These are phyloP conservation scores for Candida xyloterini DNA, from an alignment of 805 yeast species.

Conservation along the genomic window DNA sequence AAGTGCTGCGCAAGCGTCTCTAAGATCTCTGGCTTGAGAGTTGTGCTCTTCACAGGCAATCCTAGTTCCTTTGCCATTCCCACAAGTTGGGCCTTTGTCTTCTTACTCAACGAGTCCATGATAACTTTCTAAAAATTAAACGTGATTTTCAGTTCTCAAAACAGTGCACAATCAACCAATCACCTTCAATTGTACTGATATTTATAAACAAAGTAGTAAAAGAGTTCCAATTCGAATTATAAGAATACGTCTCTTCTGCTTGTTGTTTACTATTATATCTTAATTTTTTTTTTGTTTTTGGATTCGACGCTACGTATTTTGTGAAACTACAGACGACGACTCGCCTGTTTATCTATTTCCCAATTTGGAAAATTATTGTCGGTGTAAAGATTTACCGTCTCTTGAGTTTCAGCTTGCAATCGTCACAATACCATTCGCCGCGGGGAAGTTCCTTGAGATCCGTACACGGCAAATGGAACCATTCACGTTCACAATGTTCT, in stretches of 20 bases:
- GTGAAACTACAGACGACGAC: conserved; percentile 16
- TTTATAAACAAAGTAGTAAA: not conserved
- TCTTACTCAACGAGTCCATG: conserved; percentile 26
- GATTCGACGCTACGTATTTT: conserved; percentile 10
- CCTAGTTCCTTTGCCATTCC: conserved; percentile 32
- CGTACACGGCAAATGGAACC: conserved; percentile 95
- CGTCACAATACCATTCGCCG: conserved; percentile 80
- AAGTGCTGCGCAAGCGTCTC: conserved; percentile 25
- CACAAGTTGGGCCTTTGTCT: conserved; percentile 31
- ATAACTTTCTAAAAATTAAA: not conserved
- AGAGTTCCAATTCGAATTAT: not conserved
- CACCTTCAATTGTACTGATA: conserved; percentile 1
- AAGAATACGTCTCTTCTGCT: not conserved
- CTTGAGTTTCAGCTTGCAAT: conserved; percentile 41
- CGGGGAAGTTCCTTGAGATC: conserved; percentile 84
- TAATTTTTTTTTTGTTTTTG: conserved; percentile 6
- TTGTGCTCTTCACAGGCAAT: conserved; percentile 22
- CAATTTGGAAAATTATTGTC: not conserved
- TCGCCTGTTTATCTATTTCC: conserved; percentile 19
- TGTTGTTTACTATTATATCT: conserved; percentile 7
- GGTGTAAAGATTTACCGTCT: conserved; percentile 6
- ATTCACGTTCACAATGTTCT: conserved; percentile 83
- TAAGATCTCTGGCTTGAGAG: conserved; percentile 29
- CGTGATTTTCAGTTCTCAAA: not conserved
- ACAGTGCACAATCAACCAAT: not conserved